Evolutionary conservation across 306 rosid genomes (phyloP), one percentile per base, ranked within the genome.

Genomic region (Cucumis cinereus): DNA sequence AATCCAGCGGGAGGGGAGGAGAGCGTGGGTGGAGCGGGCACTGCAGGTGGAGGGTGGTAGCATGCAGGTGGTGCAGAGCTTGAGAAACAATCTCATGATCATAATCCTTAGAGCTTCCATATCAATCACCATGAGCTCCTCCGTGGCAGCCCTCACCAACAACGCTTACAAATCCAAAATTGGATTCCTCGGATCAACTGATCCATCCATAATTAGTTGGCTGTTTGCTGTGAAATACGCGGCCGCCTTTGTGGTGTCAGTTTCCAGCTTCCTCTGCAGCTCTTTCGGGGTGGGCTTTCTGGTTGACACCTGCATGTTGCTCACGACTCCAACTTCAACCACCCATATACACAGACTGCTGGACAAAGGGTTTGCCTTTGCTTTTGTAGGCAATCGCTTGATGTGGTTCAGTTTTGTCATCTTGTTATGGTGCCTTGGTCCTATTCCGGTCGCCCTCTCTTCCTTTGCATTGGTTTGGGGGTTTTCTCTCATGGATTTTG

Each of bases 371-470:
- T 91, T 87, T 62, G 59, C 80, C 20, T 80, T 93, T 63, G 91
- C 91, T 77, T 74, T 85, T 11, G 72, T 91, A 16, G 93, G 89
- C 7, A 87, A 80, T 71, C 85, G 98, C 22, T 53, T 89, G 23
- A 80, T 93, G 10, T 86, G 93, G 80, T 59, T 86, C 57, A 67
- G 81, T 83, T 52, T 89, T 57, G 90, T 90, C 57, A 24, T 93
- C 78, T 58, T 93, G 88, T 15, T 91, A 4, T 93, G 98, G 98
- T 80, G 87, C 90, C 66, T 68, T 23, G 90, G 96, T 47, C 98
- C 98, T 0, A 52, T 88, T 19, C 81, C 87, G 3, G 20, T 50
- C 20, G 55, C 20, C 61, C 24, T 93, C 66, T 78, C 89, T 13
- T 87, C 97, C 19, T 41, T 88, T 63, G 90, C 84, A 0, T 56